A percentile compares a stretch with the other conserved stretches of the same genome.
phyloP scores from a whole-genome alignment of 1,284 basidiomycete species.

The Fomitopsis palustris region DNA sequence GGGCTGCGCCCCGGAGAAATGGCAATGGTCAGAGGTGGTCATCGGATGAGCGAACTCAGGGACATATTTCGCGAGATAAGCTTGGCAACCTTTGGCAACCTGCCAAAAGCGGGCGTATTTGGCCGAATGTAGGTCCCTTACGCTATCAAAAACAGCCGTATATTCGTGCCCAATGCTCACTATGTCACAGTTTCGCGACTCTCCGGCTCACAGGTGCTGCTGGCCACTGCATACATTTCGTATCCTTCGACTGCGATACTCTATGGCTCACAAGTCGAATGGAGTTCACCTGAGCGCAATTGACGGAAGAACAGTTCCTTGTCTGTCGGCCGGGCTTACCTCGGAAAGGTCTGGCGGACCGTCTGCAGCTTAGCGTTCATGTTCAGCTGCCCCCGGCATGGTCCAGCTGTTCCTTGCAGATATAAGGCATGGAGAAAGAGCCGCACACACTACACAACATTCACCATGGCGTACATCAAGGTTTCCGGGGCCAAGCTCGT shows the following conservation, averaged over 20 bases:
- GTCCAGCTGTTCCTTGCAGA: not conserved
- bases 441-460: not conserved
- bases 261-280: too few species aligned
- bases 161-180: too few species aligned
- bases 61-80: not conserved
- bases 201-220: too few species aligned
- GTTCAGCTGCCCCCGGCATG: not conserved
- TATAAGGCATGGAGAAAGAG: slow-evolving; percentile 1
- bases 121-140: not conserved
- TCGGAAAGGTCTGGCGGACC: slow-evolving; percentile 2
- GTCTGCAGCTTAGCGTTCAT: not conserved
- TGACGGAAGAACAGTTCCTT: not conserved
- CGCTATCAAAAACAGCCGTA: not conserved
- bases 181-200: too few species aligned
- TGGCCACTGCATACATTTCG: too few species aligned
- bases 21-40: not conserved
- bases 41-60: not conserved
- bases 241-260: too few species aligned
- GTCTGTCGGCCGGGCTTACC: not conserved
- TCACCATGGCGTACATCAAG: slow-evolving; percentile 41
- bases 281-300: not conserved
- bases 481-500: slow-evolving; percentile 56
- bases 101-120: not conserved
- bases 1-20: slow-evolving; percentile 1
- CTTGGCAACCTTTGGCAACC: not conserved